Evolutionary conservation across 129 eudicot genomes (phyloP), one percentile per base, ranked within the genome.

Genomic region (Glebionis coronaria): DNA sequence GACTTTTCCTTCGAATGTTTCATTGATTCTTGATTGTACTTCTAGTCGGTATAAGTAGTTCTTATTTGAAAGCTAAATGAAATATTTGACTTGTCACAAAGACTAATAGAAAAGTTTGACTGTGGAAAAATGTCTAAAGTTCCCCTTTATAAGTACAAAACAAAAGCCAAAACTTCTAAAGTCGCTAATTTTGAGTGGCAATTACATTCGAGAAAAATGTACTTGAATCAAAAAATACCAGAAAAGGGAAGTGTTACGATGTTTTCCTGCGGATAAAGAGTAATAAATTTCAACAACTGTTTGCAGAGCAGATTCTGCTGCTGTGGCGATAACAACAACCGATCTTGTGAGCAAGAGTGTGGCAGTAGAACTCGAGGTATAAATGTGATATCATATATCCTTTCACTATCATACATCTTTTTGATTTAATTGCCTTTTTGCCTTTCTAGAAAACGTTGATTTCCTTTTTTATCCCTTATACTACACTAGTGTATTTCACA

Each of bases 341-440:
- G 98, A 93, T 79, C 98, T 93, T 72, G 96, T 88, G 64, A 88
- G 95, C 84, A 93, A 88, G 77, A 88, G 98, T 78, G 98, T 93
- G 23, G 98, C 98, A 47, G 76, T 86, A 42, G 96, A 93, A 77
- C 77, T 78, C 19, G 87, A 88, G 95, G 98, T 88, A 72, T 46
- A 76, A 57, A 49, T 67, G 21, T 45, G 53, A 38, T 7, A 40
- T 18, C 52, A 28, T 42, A 40, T 51, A 49, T 44, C 42, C 45
- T 7, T 61, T 61, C 58, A 6, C 42, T 7, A 35, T 1, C 2
- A 2, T 35, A 35, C 8, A 35, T 7, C 1, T 35, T 8, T 35
- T 35, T 6, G 2, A 35, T 7, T 35, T 35, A 10, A 35, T 35
- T 35, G 40, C 9, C 9, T 35, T 35, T 35, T n/a, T n/a, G n/a